Evolutionary conservation across 768 basidiomycete genomes (phyloP), one percentile per base, ranked within the genome.

Genomic region (Solioccasus polychromus): DNA sequence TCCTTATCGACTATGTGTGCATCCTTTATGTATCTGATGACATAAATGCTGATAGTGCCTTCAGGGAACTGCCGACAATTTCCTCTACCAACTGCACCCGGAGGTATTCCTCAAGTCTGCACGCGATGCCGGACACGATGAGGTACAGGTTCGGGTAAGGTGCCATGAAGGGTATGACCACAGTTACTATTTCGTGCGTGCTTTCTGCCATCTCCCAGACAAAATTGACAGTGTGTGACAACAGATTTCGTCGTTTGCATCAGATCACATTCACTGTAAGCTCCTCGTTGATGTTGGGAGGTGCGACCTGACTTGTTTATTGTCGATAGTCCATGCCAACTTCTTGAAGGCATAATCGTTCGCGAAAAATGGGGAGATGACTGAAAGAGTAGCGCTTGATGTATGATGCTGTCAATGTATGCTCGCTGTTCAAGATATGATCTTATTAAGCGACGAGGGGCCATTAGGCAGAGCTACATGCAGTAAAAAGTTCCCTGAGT

Each of bases 261-360:
- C 84, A 10, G 93, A 93, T 54, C 95, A 99, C 58, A 75, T 98
- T 52, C 85, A 84, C 42, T 97, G 90, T 90, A 52, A 67, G 87
- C 70, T 20, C 18, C 43, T 31, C 12, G 39, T 32, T 17, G 14
- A 22, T 19, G 4, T 51, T 43, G 52, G 25, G 17, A 44, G 8
- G 28, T 9, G 12, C 29, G 28, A 8, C 11, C 62, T 40, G 50
- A 31, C 58, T 20, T 51, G 41, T 8, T 53, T 22, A 20, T 53
- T 28, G 8, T 46, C 32, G 47, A 49, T 56, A 83, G 95, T 85
- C 73, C 94, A 97, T 52, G 90, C 92, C 20, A 85, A 88, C 60
- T 86, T 86, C 68, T 72, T 97, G 52, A 91, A 90, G 59, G 84
- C 83, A 17, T 88, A 55, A 46, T 50, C 43, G 35, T 18, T 15